Percentiles rank a stretch among this genome's conserved stretches.
phyloP scores from a whole-genome alignment of 805 yeast genomes.

The Kurtzmaniella fragi region DNA sequence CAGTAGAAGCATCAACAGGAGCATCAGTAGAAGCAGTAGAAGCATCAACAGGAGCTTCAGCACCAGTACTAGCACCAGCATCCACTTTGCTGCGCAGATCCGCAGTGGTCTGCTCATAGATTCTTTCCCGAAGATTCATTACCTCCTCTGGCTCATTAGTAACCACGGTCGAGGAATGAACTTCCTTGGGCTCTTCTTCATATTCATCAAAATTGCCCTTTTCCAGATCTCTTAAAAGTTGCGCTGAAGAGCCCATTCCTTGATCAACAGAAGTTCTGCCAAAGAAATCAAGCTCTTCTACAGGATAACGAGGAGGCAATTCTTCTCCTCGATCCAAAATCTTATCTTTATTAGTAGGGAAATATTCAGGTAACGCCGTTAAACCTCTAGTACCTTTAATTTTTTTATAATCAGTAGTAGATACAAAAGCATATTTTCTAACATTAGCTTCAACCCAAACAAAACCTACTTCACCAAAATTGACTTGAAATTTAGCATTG shows the following conservation, averaged over 20 bases:
- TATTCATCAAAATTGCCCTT: conserved; percentile 1
- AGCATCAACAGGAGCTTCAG: conserved; percentile 10
- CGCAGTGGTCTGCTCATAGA: conserved; percentile 21
- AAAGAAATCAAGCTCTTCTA: conserved; percentile 57
- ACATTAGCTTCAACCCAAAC: conserved; percentile 51
- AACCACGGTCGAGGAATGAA: conserved; percentile 8
- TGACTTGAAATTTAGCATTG: conserved; percentile 38
- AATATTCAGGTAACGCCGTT: conserved; percentile 36
- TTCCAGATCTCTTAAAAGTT: conserved; percentile 7
- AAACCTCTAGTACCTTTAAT: conserved; percentile 35
- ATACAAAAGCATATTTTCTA: conserved; percentile 52
- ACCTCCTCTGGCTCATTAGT: conserved; percentile 32
- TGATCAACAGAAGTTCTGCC: conserved; percentile 33
- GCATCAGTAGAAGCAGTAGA: conserved; percentile 7
- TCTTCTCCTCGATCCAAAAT: conserved; percentile 68
- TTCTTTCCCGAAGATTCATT: conserved; percentile 28
- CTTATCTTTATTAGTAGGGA: conserved; percentile 37
- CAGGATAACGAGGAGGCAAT: conserved; percentile 67
- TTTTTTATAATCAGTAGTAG: conserved; percentile 36
- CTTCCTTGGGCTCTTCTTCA: conserved; percentile 7
- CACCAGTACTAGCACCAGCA: no score
- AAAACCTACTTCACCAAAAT: conserved; percentile 40
- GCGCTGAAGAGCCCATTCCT: conserved; percentile 26
- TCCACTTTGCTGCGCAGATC: conserved; percentile 3
- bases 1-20: no score